Evolutionary conservation across 2,329 filamentous ascomycete species (phyloP).

Genomic region (Bipolaris sorokiniana): DNA sequence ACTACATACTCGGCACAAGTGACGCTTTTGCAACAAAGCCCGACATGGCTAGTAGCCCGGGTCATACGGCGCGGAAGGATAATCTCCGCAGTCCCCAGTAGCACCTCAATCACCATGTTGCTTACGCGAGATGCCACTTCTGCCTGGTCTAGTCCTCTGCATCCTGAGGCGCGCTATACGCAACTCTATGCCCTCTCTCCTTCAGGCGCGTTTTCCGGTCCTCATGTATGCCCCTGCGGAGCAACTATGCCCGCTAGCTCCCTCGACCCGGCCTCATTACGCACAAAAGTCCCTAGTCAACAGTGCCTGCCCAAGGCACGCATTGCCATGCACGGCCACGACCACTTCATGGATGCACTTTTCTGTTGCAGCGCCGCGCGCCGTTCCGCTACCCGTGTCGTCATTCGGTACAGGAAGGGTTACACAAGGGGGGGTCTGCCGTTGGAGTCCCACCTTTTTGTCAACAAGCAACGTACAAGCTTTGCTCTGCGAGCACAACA

Average conservation of each 20-base stretch:
- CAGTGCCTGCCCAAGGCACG: slow-evolving; percentile 9
- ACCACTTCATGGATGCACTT: slow-evolving; percentile 20
- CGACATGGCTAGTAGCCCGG: slow-evolving; percentile 19
- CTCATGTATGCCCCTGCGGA: slow-evolving; percentile 6
- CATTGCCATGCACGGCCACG: slow-evolving; percentile 22
- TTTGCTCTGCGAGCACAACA: neutral
- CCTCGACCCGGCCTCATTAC: slow-evolving; percentile 5
- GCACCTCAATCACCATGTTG: slow-evolving; percentile 19
- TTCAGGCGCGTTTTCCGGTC: slow-evolving; percentile 23
- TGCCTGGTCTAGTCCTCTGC: slow-evolving; percentile 16
- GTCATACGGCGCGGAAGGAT: slow-evolving; percentile 11
- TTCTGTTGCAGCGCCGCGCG: slow-evolving; percentile 29
- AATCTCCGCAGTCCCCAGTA: slow-evolving; percentile 26
- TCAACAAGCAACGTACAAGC: neutral
- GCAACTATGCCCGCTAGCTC: slow-evolving; percentile 6
- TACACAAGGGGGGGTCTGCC: slow-evolving; percentile 9
- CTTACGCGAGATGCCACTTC: slow-evolving; percentile 30
- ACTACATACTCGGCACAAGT: slow-evolving; percentile 15
- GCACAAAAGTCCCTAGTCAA: neutral
- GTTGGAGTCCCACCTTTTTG: neutral
- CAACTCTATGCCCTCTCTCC: slow-evolving; percentile 4
- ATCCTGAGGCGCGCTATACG: slow-evolving; percentile 14
- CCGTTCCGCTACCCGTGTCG: slow-evolving; percentile 31
- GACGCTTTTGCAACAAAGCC: slow-evolving; percentile 21
- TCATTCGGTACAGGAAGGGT: slow-evolving; percentile 11